A percentile compares a stretch with the other conserved stretches of the same genome.
These are phyloP conservation scores for Pascua sp. DNA, from an alignment of 1,284 basidiomycete genomes.

Conservation along the genomic window DNA sequence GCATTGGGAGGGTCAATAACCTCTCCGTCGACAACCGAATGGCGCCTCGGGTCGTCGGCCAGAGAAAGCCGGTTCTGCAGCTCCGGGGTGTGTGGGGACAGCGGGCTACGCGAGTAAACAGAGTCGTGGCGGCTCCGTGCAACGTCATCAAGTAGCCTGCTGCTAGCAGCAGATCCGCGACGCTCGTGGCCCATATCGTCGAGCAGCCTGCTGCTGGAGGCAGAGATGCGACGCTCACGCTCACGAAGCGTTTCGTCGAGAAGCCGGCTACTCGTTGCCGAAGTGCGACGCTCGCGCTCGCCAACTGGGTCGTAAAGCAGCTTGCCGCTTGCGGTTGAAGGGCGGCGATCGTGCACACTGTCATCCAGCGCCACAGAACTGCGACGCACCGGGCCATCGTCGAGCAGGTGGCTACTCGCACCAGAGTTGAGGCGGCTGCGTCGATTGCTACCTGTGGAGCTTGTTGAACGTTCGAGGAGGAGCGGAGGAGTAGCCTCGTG, in stretches of 20 bases:
- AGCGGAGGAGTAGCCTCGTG: not conserved
- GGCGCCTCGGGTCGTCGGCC: not conserved
- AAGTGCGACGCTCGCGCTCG: too few relatives aligned
- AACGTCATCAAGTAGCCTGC: too few relatives aligned
- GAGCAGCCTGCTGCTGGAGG: slow-evolving; percentile 1
- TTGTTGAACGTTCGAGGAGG: not conserved
- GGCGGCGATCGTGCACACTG: not conserved
- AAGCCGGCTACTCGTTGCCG: too few relatives aligned
- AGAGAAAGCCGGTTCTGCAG: not conserved
- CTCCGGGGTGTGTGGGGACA: too few relatives aligned
- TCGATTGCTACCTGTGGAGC: not conserved
- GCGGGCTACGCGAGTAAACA: too few relatives aligned
- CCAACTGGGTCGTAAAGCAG: not conserved
- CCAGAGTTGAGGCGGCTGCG: slow-evolving; percentile 11
- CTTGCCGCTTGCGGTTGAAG: too few relatives aligned
- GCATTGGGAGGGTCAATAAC: not conserved
- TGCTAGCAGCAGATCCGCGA: too few relatives aligned
- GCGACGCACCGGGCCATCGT: not conserved
- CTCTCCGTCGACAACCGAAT: not conserved
- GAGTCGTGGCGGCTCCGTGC: too few relatives aligned
- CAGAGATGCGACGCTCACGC: not conserved
- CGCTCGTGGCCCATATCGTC: not conserved
- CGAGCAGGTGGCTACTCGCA: slow-evolving; percentile 7
- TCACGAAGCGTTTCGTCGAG: too few relatives aligned
- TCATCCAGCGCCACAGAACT: slow-evolving; percentile 5